Evolutionary conservation across 1,284 basidiomycete genomes (phyloP).

Genomic region (Clitocybe nebularis): DNA sequence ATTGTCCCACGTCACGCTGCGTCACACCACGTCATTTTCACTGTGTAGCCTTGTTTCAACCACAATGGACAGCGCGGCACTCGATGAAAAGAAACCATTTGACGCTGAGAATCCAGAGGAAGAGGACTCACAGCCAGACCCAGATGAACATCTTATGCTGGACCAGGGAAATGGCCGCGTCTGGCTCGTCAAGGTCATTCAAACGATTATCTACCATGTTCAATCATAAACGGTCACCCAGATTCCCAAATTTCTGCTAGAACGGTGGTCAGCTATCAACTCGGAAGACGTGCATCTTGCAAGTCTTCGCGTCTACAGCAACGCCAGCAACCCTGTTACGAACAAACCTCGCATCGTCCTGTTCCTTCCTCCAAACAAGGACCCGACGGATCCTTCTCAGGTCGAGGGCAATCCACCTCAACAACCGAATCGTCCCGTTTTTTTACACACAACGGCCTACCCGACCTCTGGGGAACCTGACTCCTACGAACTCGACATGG

Average conservation of each 20-base stretch:
- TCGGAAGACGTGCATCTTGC: conserved; percentile 66
- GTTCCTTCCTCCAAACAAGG: conserved; percentile 57
- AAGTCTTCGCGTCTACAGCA: conserved; percentile 68
- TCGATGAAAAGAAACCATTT: conserved; percentile 72
- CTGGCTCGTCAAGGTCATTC: conserved; percentile 81
- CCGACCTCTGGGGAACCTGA: conserved; percentile 44
- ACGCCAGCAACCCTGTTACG: conserved; percentile 36
- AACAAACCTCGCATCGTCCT: conserved; percentile 62
- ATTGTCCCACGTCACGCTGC: too few species aligned
- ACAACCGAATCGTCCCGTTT: conserved; percentile 36
- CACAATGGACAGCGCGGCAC: conserved; percentile 32
- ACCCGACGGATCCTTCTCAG: conserved; percentile 25
- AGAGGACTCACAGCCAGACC: conserved; percentile 65
- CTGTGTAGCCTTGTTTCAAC: too few species aligned
- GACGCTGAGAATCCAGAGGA: conserved; percentile 52
- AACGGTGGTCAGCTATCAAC: conserved; percentile 62
- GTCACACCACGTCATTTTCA: too few species aligned
- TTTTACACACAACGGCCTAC: conserved; percentile 30
- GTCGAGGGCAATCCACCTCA: conserved; percentile 20
- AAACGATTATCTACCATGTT: too few species aligned
- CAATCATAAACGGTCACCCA: conserved; percentile 21
- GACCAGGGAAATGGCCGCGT: conserved; percentile 69
- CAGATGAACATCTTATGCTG: conserved; percentile 71
- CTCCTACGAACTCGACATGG: conserved; percentile 74
- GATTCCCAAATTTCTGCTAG: conserved; percentile 71